These are phyloP conservation scores for Pestalotiopsis sp. DNA, from an alignment of 2,329 filamentous ascomycete species.

Conservation along the genomic window DNA sequence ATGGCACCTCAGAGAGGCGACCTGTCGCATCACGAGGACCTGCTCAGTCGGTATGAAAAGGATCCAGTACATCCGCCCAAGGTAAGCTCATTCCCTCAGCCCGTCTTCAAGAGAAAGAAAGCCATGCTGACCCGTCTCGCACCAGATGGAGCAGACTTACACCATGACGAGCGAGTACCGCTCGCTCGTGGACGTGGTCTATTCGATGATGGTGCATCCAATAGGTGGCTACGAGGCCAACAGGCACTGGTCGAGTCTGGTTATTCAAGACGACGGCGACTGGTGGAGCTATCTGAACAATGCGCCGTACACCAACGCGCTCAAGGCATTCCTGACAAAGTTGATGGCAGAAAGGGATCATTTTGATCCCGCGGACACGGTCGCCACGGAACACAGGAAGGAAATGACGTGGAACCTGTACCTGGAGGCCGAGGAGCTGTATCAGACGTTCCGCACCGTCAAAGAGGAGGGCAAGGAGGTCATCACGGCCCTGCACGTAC, in stretches of 20 bases:
- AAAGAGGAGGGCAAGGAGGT: conserved; percentile 9
- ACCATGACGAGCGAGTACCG: conserved; percentile 33
- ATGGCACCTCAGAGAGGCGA: conserved; percentile 25
- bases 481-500: conserved; percentile 6
- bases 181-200: conserved; percentile 31
- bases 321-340: conserved; percentile 15
- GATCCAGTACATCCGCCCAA: conserved; percentile 22
- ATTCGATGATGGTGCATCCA: conserved; percentile 33
- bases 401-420: conserved; percentile 9
- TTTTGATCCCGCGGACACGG: not conserved
- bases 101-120: not conserved
- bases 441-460: conserved; percentile 3
- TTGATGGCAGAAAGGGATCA: not conserved
- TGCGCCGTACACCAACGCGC: conserved; percentile 8
- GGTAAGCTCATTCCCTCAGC: conserved; percentile 20
- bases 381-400: not conserved
- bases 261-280: not conserved
- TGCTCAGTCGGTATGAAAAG: conserved; percentile 20
- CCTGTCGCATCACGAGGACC: conserved; percentile 15
- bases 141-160: conserved; percentile 29
- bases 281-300: not conserved
- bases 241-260: conserved; percentile 13
- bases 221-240: not conserved
- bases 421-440: not conserved
- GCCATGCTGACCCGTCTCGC: not conserved